Base-by-base conservation (phyloP, 1,284 basidiomycete species). In the Cryptococcus sp. region DNA sequence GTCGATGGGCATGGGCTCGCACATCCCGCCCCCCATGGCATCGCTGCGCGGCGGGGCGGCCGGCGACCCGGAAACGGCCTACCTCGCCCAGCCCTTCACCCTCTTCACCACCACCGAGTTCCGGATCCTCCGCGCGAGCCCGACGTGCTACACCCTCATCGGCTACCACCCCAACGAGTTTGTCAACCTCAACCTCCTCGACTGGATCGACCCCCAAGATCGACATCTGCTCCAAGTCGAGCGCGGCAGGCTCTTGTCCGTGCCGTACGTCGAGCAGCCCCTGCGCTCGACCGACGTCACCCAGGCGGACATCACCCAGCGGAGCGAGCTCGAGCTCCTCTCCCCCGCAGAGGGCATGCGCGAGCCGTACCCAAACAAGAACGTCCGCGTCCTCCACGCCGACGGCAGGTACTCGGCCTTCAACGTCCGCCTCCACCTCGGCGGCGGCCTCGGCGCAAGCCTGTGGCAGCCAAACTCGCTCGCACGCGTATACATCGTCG, bases 361-460 rank as follows among this genome's bases (percentile, higher is more conserved):
- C 18, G 70, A 74, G 46, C 68, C 68, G 15, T 76, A 73, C 50
- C 73, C 73, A n/a, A 68, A 76, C 48, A 68, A 70, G 47, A 73
- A 71, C 51, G 69, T 71, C 3, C 59, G 67, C 13, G 59, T 76
- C 2, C 54, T 70, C 20, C 65, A 68, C 8, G 53, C 68, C 0
- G 71, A 74, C 50, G 53, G 56, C 18, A 46, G 50, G 3, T 74
- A 60, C 49, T 56, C 53, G 20, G 55, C 63, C 3, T 76, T 70
- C 64, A 76, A 76, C 46, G 64, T 73, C 3, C 61, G 73, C 18
- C 48, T 76, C 7, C 73, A 76, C 54, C 62, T 74, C 5, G 73
- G 73, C 12, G 73, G 72, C 1, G 73, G 70, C 3, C 61, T 76
- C 2, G 72, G 71, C 8, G 72, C 67, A 11, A 67, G 60, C 6